phyloP scores from a whole-genome alignment of 2,329 filamentous ascomycete species.

The Cordyceps militaris region DNA sequence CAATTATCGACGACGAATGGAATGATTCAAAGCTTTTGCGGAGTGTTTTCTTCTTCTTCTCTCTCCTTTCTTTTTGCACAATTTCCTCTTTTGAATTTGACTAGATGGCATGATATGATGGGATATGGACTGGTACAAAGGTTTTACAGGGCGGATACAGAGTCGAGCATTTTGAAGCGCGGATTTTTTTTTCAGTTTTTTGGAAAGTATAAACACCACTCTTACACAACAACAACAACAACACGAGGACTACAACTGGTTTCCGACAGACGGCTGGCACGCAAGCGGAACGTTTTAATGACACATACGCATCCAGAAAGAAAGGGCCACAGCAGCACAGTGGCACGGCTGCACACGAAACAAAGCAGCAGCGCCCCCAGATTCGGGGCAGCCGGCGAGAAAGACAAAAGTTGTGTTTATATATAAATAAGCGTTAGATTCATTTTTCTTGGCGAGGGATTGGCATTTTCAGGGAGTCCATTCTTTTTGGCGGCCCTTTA shows the following conservation, averaged over 20 bases:
- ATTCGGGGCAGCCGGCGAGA: neutral
- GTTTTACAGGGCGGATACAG: neutral
- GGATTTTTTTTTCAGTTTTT: neutral
- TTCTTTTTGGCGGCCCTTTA: neutral
- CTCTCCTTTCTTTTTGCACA: neutral
- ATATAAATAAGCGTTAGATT: constrained; percentile 5
- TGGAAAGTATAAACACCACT: neutral
- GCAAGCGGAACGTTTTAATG: constrained; percentile 9
- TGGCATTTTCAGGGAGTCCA: neutral
- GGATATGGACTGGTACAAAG: neutral
- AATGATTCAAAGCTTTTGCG: constrained; percentile 15
- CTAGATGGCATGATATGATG: neutral
- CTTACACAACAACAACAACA: neutral
- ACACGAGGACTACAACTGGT: neutral
- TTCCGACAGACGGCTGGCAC: constrained; percentile 11
- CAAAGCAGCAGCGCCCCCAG: neutral
- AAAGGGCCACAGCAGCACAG: constrained; percentile 7
- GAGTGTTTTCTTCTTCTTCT: neutral
- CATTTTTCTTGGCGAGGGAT: neutral
- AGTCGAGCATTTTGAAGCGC: constrained; percentile 8
- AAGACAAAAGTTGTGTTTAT: constrained; percentile 6
- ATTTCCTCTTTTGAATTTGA: neutral
- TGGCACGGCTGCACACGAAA: neutral
- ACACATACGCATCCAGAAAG: neutral
- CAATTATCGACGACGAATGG: constrained; percentile 34